These are phyloP conservation scores for Arabidopsis hybrid DNA, from an alignment of 441 rosid genomes.

Conservation along the genomic window DNA sequence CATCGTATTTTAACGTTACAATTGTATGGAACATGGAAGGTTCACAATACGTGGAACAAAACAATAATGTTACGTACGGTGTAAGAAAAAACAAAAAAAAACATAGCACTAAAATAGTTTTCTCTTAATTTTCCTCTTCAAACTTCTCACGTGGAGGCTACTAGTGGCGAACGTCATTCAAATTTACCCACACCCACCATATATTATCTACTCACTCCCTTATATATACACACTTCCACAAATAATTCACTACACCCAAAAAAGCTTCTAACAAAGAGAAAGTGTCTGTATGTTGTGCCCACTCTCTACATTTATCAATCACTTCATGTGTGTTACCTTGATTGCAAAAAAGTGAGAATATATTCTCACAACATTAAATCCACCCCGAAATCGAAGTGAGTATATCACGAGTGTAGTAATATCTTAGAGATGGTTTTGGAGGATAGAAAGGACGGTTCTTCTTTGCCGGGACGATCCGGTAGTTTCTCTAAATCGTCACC, in stretches of 20 bases:
- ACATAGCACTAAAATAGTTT: constrained; percentile 20
- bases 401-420: constrained; percentile 23
- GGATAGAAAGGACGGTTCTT: constrained; percentile 24
- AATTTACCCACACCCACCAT: constrained; percentile 38
- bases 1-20: constrained; percentile 5
- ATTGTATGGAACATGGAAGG: constrained; percentile 21
- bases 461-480: constrained; percentile 23
- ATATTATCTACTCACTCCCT: constrained; percentile 28
- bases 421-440: constrained; percentile 33
- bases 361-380: constrained; percentile 14
- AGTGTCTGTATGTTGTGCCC: constrained; percentile 19
- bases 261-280: constrained; percentile 12
- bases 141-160: constrained; percentile 40
- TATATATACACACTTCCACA: constrained; percentile 32
- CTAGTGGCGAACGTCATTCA: constrained; percentile 39
- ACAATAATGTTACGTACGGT: neutral
- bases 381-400: constrained; percentile 28
- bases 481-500: constrained; percentile 27
- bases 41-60: constrained; percentile 19
- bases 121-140: constrained; percentile 1
- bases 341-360: constrained; percentile 35
- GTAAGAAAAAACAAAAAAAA: neutral
- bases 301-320: constrained; percentile 27
- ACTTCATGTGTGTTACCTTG: constrained; percentile 27
- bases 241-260: constrained; percentile 6